Conservation (phyloP, 805 yeast species). For the Jamesozyma rosinii region DNA sequence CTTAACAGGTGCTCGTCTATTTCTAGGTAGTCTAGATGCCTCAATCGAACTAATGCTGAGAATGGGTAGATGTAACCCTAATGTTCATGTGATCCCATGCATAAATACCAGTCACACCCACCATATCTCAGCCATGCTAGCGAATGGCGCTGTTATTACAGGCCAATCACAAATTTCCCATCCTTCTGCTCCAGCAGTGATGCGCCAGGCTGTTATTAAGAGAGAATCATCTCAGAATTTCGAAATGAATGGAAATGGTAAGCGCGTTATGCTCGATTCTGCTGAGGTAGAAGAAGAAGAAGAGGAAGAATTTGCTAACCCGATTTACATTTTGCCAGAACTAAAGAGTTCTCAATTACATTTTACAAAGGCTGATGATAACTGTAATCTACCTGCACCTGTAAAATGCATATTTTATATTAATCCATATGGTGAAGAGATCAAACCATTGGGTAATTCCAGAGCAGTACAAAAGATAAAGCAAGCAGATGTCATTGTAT, state of each 20-base stretch:
- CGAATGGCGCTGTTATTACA: slow-evolving; percentile 62
- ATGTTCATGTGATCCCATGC: slow-evolving; percentile 61
- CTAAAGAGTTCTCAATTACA: slow-evolving; percentile 64
- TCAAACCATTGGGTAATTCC: slow-evolving; percentile 62
- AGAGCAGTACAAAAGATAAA: slow-evolving; percentile 46
- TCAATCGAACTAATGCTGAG: slow-evolving; percentile 69
- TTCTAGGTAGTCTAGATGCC: slow-evolving; percentile 76
- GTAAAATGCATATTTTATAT: slow-evolving; percentile 67
- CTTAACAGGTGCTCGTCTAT: slow-evolving; percentile 69
- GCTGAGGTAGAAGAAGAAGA: slow-evolving; percentile 34
- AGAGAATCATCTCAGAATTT: neutral
- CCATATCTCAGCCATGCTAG: slow-evolving; percentile 69
- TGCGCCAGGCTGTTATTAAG: neutral
- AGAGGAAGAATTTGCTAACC: slow-evolving; percentile 53
- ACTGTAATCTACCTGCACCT: slow-evolving; percentile 62
- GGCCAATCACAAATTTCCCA: slow-evolving; percentile 94
- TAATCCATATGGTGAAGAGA: slow-evolving; percentile 81
- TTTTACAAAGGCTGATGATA: slow-evolving; percentile 47
- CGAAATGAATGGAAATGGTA: neutral
- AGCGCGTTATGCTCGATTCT: neutral
- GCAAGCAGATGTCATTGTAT: slow-evolving; percentile 48
- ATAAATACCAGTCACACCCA: slow-evolving; percentile 76
- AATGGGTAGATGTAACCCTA: slow-evolving; percentile 39
- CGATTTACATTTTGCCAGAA: slow-evolving; percentile 52
- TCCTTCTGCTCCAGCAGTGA: slow-evolving; percentile 36